phyloP scores from a whole-genome alignment of 192 early-diverging fungal species.

The Umbelopsis ramanniana region DNA sequence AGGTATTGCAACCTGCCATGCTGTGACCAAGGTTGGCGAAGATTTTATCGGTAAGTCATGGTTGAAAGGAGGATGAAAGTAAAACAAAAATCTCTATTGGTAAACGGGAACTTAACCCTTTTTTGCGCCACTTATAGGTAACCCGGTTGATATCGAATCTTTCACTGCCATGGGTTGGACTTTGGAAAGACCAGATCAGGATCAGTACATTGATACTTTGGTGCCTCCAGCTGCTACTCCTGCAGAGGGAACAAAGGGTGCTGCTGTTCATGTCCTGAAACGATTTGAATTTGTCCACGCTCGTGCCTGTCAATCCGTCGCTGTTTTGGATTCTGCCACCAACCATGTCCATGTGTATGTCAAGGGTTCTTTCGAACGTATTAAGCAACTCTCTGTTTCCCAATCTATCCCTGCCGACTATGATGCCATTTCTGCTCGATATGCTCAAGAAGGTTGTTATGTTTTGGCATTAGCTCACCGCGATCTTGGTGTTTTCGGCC shows the following conservation, averaged over 20 bases:
- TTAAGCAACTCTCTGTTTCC: slow-evolving; percentile 53
- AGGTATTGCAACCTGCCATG: slow-evolving; percentile 69
- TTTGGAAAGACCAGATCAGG: slow-evolving; percentile 28
- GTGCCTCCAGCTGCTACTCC: slow-evolving; percentile 40
- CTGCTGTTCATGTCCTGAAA: slow-evolving; percentile 58
- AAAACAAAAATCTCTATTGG: not conserved
- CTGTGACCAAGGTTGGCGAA: slow-evolving; percentile 59
- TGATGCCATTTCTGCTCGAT: slow-evolving; percentile 53
- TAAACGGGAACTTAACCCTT: not conserved
- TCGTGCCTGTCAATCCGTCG: slow-evolving; percentile 74
- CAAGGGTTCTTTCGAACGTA: slow-evolving; percentile 82
- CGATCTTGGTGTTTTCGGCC: slow-evolving; percentile 56
- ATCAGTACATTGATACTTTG: slow-evolving; percentile 55
- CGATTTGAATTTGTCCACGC: slow-evolving; percentile 82
- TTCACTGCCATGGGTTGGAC: slow-evolving; percentile 67
- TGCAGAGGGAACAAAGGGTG: slow-evolving; percentile 31
- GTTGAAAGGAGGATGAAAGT: too few species aligned
- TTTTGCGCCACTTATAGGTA: slow-evolving; percentile 42
- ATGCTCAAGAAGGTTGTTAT: slow-evolving; percentile 77
- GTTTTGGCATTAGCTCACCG: slow-evolving; percentile 75
- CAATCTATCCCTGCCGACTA: slow-evolving; percentile 60
- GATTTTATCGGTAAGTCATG: slow-evolving; percentile 52
- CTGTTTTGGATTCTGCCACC: slow-evolving; percentile 59
- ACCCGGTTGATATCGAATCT: slow-evolving; percentile 80
- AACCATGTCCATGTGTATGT: slow-evolving; percentile 66